Evolutionary conservation across 208 protist species (phyloP).

Genomic region (Leishmania martiniquensis): DNA sequence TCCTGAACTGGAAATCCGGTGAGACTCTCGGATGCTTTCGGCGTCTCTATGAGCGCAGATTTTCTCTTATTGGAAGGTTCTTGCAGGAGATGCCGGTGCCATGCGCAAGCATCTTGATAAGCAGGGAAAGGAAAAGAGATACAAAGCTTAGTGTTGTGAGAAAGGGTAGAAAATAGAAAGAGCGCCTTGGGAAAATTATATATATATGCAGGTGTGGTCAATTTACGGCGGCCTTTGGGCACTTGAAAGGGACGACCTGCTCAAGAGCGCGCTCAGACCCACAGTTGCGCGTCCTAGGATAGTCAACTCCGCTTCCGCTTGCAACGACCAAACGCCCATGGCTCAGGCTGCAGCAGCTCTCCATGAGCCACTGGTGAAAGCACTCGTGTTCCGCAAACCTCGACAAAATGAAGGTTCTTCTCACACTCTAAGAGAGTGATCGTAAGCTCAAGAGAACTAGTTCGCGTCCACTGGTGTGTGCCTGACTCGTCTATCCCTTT

Average conservation of each 20-base stretch:
- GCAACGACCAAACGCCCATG: conserved; percentile 8
- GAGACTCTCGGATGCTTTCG: background rate
- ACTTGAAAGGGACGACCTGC: conserved; percentile 42
- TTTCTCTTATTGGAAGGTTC: background rate
- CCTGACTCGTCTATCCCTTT: conserved; percentile 2
- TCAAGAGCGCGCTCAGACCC: conserved; percentile 43
- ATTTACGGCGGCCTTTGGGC: background rate
- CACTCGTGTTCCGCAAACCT: conserved; percentile 38
- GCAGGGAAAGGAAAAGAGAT: background rate
- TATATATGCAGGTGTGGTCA: background rate
- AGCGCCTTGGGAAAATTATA: background rate
- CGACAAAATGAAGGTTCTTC: conserved; percentile 44
- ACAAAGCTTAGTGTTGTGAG: background rate
- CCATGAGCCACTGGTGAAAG: conserved; percentile 44
- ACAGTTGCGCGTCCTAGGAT: conserved; percentile 34
- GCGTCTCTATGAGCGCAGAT: background rate
- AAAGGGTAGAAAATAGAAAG: background rate
- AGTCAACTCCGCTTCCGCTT: conserved; percentile 29
- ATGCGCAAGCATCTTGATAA: background rate
- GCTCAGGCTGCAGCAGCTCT: conserved; percentile 26
- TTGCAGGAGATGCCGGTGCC: background rate
- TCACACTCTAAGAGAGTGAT: conserved; percentile 45
- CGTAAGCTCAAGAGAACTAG: conserved; percentile 16
- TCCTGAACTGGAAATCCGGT: background rate
- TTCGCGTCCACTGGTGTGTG: background rate